A percentile compares a stretch with the other conserved stretches of the same genome.
These are phyloP conservation scores for Micractinium sp. DNA, from an alignment of 139 green algal genomes.

Conservation along the genomic window DNA sequence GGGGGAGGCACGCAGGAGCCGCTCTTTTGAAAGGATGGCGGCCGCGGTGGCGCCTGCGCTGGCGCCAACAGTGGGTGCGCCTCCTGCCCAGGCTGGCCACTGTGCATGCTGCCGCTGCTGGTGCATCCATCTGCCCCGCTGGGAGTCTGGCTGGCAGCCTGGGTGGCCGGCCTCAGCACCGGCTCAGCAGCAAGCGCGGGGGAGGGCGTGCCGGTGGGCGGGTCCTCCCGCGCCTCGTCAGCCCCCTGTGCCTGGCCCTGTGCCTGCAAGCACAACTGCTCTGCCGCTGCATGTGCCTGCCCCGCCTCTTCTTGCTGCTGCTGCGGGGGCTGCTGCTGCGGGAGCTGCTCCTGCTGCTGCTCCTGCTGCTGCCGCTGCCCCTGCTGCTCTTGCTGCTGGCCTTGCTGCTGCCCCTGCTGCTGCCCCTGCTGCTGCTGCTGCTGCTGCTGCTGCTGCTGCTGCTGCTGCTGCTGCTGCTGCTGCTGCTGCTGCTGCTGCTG, in stretches of 20 bases:
- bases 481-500: conserved; percentile 2
- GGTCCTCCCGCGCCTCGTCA: no score
- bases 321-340: background rate
- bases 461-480: background rate
- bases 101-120: no score
- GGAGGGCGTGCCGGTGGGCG: no score
- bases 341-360: background rate
- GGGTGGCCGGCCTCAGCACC: background rate
- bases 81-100: background rate
- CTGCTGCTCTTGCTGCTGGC: background rate
- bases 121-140: no score
- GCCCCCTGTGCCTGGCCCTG: no score
- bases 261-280: no score
- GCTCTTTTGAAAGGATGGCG: no score
- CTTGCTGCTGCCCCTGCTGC: background rate
- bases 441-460: background rate
- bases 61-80: background rate
- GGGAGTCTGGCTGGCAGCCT: background rate
- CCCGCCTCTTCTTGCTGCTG: no score
- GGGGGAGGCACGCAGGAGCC: no score
- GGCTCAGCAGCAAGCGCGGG: no score
- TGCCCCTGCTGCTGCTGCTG: background rate
- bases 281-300: no score
- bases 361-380: background rate
- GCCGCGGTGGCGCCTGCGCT: no score